Percentiles rank a stretch among this genome's conserved stretches.
These are phyloP conservation scores for Cercospora canescens DNA, from an alignment of 2,329 filamentous ascomycete species.

Conservation along the genomic window DNA sequence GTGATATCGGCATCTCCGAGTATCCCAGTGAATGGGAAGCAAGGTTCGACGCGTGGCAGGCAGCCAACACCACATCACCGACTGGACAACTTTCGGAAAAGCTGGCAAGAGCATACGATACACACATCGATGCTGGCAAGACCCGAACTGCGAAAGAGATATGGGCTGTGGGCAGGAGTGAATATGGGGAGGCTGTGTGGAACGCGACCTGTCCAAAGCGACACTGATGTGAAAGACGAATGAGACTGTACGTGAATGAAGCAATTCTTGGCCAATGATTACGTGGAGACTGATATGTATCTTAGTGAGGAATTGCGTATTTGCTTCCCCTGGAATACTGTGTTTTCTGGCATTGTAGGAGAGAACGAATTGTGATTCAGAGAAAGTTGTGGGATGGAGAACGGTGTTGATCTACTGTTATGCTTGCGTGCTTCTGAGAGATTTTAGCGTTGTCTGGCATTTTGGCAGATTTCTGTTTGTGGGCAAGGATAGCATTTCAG, in stretches of 20 bases:
- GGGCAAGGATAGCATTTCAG: background rate
- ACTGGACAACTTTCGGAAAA: background rate
- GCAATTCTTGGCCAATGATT: background rate
- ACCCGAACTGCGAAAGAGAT: background rate
- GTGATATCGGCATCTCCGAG: background rate
- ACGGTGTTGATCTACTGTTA: no score
- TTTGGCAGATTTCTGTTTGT: background rate
- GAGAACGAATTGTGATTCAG: no score
- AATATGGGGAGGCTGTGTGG: background rate
- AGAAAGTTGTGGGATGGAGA: no score
- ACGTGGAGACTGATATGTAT: background rate
- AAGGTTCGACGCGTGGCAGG: background rate
- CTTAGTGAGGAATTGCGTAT: background rate
- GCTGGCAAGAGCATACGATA: background rate
- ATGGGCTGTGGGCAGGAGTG: background rate
- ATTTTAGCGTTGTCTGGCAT: no score
- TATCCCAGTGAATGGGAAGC: background rate
- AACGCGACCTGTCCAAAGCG: background rate
- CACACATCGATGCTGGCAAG: background rate
- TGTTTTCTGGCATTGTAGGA: no score
- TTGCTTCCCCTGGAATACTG: background rate
- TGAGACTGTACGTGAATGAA: background rate
- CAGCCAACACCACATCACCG: background rate
- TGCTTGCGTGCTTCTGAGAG: background rate
- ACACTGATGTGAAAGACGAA: background rate